These are phyloP conservation scores for Claviceps digitariae DNA, from an alignment of 2,329 filamentous ascomycete species.

Conservation along the genomic window DNA sequence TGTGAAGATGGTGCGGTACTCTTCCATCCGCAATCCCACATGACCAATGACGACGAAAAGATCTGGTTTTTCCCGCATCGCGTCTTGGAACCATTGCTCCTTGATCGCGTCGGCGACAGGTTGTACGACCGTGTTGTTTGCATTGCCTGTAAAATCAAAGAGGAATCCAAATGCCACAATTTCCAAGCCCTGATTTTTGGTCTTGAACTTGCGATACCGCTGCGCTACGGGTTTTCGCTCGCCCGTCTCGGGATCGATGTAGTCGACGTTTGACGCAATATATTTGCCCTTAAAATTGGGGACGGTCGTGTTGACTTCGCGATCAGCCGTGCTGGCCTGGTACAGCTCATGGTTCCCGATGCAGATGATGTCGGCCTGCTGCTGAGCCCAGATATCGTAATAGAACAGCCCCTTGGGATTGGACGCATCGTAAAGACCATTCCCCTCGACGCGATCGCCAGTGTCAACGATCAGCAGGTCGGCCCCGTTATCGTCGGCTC, in stretches of 20 bases:
- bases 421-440: constrained; percentile 86
- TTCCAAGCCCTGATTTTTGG: constrained; percentile 72
- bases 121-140: constrained; percentile 79
- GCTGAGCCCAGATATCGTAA: constrained; percentile 73
- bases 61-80: constrained; percentile 73
- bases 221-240: constrained; percentile 63
- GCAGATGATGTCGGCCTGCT: constrained; percentile 71
- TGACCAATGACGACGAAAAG: constrained; percentile 80
- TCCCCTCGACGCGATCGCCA: constrained; percentile 85
- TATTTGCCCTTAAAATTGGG: constrained; percentile 72
- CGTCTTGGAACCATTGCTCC: constrained; percentile 78
- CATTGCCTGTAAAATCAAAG: constrained; percentile 84
- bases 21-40: constrained; percentile 66
- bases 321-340: constrained; percentile 59
- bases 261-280: constrained; percentile 85
- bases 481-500: constrained; percentile 62
- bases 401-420: constrained; percentile 78
- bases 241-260: constrained; percentile 58
- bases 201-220: constrained; percentile 79
- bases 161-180: constrained; percentile 88
- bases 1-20: constrained; percentile 64
- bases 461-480: constrained; percentile 93
- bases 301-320: constrained; percentile 68
- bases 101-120: constrained; percentile 67
- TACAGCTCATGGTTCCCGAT: constrained; percentile 96